Evolutionary conservation across 2,329 filamentous ascomycete species (phyloP).

Genomic region (Neonectria faginata): DNA sequence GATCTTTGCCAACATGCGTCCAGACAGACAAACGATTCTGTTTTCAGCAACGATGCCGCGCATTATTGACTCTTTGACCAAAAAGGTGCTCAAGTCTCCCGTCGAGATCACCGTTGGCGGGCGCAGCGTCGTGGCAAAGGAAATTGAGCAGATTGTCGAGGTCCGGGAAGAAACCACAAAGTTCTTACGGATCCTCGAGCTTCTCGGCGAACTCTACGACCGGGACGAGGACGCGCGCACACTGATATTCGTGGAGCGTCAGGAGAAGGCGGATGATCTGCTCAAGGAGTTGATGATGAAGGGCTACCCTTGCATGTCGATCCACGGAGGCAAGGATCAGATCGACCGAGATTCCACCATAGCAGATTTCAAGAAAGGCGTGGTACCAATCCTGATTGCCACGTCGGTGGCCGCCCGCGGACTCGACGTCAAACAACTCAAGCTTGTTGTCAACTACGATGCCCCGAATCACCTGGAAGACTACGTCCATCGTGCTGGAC

Average conservation of each 20-base stretch:
- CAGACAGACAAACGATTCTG: conserved; percentile 91
- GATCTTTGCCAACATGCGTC: conserved; percentile 90
- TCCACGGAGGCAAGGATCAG: conserved; percentile 94
- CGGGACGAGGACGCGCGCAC: conserved; percentile 90
- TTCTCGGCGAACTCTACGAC: conserved; percentile 88
- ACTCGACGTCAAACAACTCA: conserved; percentile 94
- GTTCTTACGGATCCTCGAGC: conserved; percentile 84
- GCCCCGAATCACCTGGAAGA: conserved; percentile 95
- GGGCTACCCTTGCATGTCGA: conserved; percentile 91
- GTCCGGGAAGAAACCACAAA: conserved; percentile 85
- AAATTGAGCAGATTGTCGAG: conserved; percentile 94
- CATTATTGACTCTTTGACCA: conserved; percentile 89
- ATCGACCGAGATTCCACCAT: conserved; percentile 93
- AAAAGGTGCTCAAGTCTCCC: conserved; percentile 86
- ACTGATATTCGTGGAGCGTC: conserved; percentile 91
- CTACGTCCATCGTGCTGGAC: conserved; percentile 93
- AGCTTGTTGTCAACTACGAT: conserved; percentile 95
- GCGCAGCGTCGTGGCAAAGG: conserved; percentile 85
- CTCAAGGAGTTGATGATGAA: conserved; percentile 83
- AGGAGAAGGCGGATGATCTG: conserved; percentile 87
- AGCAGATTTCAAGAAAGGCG: conserved; percentile 90
- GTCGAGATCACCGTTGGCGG: conserved; percentile 95
- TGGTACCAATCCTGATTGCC: conserved; percentile 89
- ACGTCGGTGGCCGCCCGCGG: conserved; percentile 96
- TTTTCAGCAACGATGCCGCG: conserved; percentile 97